These are phyloP conservation scores for Sporothrix globosa DNA, from an alignment of 2,329 filamentous ascomycete species.

Conservation along the genomic window DNA sequence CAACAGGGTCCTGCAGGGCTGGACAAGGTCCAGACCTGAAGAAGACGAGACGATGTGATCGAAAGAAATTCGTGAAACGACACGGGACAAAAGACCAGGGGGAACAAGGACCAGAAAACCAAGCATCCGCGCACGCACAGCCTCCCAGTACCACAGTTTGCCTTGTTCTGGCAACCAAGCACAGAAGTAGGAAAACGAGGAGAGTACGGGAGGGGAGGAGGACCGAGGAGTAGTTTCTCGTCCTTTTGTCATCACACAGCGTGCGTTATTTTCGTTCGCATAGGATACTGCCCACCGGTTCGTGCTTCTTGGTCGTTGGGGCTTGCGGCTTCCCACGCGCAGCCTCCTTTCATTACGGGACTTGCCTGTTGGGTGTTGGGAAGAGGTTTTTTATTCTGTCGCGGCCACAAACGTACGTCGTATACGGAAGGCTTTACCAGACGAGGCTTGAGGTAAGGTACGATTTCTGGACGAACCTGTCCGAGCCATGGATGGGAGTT, in stretches of 20 bases:
- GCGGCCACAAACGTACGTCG: background rate
- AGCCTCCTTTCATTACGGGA: constrained; percentile 27
- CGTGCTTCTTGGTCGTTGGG: constrained; percentile 6
- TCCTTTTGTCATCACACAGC: background rate
- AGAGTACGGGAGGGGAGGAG: background rate
- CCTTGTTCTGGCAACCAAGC: constrained; percentile 8
- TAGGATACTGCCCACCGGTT: background rate
- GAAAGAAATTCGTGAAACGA: background rate
- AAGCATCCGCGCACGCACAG: constrained; percentile 10
- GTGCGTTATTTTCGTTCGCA: constrained; percentile 11
- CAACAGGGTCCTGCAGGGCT: constrained; percentile 16
- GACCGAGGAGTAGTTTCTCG: background rate
- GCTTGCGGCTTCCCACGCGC: background rate
- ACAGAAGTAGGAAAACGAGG: background rate
- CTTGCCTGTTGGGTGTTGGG: constrained; percentile 27
- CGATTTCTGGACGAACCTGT: background rate
- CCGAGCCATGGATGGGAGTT: background rate
- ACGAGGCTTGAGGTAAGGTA: too few species aligned
- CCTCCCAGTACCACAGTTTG: constrained; percentile 28
- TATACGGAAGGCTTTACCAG: too few species aligned
- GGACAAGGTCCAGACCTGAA: constrained; percentile 13
- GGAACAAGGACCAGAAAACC: background rate
- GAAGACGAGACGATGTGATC: constrained; percentile 7
- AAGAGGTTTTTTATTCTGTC: background rate
- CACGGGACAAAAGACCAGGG: background rate